Percentiles rank a stretch among this genome's conserved stretches.
phyloP scores from a whole-genome alignment of 306 rosid genomes.

The Purshia tridentata region DNA sequence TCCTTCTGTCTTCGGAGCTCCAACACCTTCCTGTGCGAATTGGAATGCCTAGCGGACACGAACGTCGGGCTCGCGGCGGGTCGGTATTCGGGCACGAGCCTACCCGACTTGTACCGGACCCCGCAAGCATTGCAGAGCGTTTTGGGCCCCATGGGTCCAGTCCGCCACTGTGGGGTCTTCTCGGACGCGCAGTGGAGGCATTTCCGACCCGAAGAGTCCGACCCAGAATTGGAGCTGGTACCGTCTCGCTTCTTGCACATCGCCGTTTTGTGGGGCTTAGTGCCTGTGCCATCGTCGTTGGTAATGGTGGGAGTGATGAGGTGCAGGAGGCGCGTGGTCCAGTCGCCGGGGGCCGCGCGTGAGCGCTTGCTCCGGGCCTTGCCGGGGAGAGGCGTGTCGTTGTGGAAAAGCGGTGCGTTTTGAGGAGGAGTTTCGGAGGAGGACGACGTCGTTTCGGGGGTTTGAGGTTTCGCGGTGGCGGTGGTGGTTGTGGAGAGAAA shows the following conservation, averaged over 20 bases:
- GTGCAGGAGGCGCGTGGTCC: conserved; percentile 96
- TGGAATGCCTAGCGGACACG: conserved; percentile 41
- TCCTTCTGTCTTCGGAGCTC: conserved; percentile 51
- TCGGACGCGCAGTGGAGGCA: conserved; percentile 52
- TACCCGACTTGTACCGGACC: conserved; percentile 48
- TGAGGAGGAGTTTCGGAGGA: conserved; percentile 63
- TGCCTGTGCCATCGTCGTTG: background rate
- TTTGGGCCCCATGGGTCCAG: conserved; percentile 55
- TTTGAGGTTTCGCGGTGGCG: conserved; percentile 43
- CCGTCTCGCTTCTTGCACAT: conserved; percentile 42
- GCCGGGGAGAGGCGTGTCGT: conserved; percentile 82
- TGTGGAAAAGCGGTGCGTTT: conserved; percentile 54
- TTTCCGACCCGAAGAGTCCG: conserved; percentile 38
- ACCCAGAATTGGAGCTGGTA: conserved; percentile 16
- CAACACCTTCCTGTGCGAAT: conserved; percentile 51
- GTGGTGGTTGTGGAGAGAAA: conserved; percentile 40
- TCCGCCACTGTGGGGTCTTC: conserved; percentile 55
- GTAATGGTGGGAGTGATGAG: conserved; percentile 38
- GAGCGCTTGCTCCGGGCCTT: conserved; percentile 96
- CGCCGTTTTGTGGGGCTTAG: conserved; percentile 19
- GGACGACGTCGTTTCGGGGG: conserved; percentile 78
- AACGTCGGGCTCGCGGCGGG: conserved; percentile 54
- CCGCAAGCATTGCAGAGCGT: conserved; percentile 51
- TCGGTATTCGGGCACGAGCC: conserved; percentile 50
- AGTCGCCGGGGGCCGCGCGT: conserved; percentile 90